Conservation (phyloP, 306 rosid species). For the Cyamopsis tetragonoloba region DNA sequence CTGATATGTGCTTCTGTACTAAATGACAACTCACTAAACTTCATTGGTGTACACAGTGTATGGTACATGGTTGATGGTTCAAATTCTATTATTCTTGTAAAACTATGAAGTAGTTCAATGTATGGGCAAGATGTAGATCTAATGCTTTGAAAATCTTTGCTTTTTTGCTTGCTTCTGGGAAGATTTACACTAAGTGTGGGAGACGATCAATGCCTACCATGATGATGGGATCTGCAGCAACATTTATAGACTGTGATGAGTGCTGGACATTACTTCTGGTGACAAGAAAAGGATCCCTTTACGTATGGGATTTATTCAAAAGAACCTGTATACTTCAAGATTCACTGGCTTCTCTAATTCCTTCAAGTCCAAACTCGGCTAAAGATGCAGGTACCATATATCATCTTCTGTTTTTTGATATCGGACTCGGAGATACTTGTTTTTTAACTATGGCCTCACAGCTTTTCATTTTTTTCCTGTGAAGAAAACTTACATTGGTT, state of each 20-base stretch:
- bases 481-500: conserved; percentile 4
- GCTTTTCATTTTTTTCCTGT: neutral
- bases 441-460: neutral
- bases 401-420: conserved; percentile 1
- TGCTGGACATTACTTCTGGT: conserved; percentile 86
- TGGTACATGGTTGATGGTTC: neutral
- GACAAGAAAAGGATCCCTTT: conserved; percentile 80
- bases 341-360: conserved; percentile 68
- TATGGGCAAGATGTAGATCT: conserved; percentile 14
- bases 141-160: neutral
- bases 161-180: conserved; percentile 24
- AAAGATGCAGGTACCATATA: conserved; percentile 65
- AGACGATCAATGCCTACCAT: conserved; percentile 92
- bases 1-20: neutral
- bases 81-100: neutral
- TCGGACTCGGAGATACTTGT: conserved; percentile 5
- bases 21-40: neutral
- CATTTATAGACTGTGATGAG: conserved; percentile 89
- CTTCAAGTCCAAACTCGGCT: conserved; percentile 48
- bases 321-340: conserved; percentile 74
- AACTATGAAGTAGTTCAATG: neutral
- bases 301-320: conserved; percentile 82
- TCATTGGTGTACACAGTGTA: neutral
- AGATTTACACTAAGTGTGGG: conserved; percentile 93
- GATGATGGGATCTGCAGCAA: conserved; percentile 91